phyloP scores from a whole-genome alignment of 2,329 filamentous ascomycete species.

The Podosphaera leucotricha region DNA sequence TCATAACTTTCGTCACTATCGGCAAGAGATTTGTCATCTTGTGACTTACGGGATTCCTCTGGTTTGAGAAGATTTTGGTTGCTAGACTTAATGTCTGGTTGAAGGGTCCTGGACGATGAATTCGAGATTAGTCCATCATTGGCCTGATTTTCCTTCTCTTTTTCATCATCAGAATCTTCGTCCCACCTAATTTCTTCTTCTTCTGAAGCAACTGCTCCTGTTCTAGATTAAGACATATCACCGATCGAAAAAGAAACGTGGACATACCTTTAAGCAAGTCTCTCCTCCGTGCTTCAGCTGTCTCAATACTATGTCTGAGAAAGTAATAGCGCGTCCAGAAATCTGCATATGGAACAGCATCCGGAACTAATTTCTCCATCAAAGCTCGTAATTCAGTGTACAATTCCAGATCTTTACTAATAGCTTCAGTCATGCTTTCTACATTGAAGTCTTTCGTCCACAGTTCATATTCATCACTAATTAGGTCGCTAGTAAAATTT shows the following conservation, averaged over 20 bases:
- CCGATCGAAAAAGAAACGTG: background rate
- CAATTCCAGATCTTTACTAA: constrained; percentile 59
- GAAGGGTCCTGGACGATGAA: constrained; percentile 35
- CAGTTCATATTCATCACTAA: constrained; percentile 44
- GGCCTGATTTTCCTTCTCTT: constrained; percentile 8
- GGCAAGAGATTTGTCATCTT: constrained; percentile 72
- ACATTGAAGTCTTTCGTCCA: constrained; percentile 59
- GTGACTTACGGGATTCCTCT: constrained; percentile 44
- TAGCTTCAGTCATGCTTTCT: constrained; percentile 63
- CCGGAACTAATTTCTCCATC: constrained; percentile 94
- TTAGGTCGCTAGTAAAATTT: constrained; percentile 63
- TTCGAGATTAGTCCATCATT: constrained; percentile 22
- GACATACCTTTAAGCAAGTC: constrained; percentile 71
- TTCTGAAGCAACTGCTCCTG: constrained; percentile 28
- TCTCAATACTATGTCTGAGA: constrained; percentile 74
- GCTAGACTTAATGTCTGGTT: constrained; percentile 22
- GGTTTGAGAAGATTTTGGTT: constrained; percentile 28
- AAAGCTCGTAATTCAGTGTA: constrained; percentile 66
- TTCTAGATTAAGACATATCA: constrained; percentile 6
- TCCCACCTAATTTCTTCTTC: constrained; percentile 50
- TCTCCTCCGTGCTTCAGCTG: constrained; percentile 66
- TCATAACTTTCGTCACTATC: constrained; percentile 96
- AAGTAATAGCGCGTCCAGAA: constrained; percentile 98
- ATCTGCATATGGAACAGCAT: constrained; percentile 62
- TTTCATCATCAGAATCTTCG: constrained; percentile 46